Conservation (phyloP, 1,284 basidiomycete species). For the Baeospora myosura region DNA sequence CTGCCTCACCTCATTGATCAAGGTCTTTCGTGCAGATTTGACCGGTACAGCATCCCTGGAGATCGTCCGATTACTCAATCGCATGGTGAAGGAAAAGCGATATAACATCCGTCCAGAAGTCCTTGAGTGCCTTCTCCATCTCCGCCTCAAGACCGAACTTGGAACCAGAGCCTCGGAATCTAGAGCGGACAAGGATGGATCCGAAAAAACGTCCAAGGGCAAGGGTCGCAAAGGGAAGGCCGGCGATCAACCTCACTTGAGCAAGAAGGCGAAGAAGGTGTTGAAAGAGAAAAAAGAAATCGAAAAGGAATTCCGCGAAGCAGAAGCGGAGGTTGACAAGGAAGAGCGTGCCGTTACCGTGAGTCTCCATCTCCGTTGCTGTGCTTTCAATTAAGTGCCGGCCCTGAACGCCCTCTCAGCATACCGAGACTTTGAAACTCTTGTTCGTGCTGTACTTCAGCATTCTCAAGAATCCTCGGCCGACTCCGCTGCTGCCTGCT, state of each 20-base stretch:
- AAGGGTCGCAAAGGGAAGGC: slow-evolving; percentile 56
- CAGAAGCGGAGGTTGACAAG: slow-evolving; percentile 88
- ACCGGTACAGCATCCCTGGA: slow-evolving; percentile 82
- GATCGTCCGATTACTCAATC: slow-evolving; percentile 83
- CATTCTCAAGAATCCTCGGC: slow-evolving; percentile 84
- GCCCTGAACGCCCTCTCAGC: slow-evolving; percentile 38
- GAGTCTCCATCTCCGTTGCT: slow-evolving; percentile 25
- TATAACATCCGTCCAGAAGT: slow-evolving; percentile 90
- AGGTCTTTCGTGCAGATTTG: slow-evolving; percentile 75
- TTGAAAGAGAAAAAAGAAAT: slow-evolving; percentile 82
- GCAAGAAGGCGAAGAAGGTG: slow-evolving; percentile 80
- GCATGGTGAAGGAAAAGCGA: slow-evolving; percentile 93
- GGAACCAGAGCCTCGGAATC: slow-evolving; percentile 70
- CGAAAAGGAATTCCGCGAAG: slow-evolving; percentile 85
- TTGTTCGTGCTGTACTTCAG: slow-evolving; percentile 97
- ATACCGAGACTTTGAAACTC: slow-evolving; percentile 97
- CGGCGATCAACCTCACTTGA: slow-evolving; percentile 65
- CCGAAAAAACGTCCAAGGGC: slow-evolving; percentile 36
- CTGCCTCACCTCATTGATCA: slow-evolving; percentile 75
- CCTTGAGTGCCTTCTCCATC: slow-evolving; percentile 76
- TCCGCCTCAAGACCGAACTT: slow-evolving; percentile 87
- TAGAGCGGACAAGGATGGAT: slow-evolving; percentile 48
- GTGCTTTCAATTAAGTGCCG: slow-evolving; percentile 8
- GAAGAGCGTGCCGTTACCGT: slow-evolving; percentile 85
- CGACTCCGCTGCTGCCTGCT: slow-evolving; percentile 77